phyloP scores from a whole-genome alignment of 2,329 filamentous ascomycete species.

The Venturia carpophila region DNA sequence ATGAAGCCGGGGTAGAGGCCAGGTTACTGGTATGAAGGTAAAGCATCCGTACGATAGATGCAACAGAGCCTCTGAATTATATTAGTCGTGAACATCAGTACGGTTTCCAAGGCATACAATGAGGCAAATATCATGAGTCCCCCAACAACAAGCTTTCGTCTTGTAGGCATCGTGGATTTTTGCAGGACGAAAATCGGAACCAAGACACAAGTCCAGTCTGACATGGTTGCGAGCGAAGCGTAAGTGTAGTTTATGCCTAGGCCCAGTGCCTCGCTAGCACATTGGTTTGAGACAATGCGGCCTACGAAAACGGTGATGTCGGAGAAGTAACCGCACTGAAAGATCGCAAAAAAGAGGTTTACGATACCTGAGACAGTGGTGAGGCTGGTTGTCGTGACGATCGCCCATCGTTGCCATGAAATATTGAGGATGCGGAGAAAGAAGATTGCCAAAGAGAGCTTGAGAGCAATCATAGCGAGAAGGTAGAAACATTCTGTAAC shows the following conservation, averaged over 20 bases:
- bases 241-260: constrained; percentile 19
- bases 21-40: neutral
- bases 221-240: constrained; percentile 30
- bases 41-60: constrained; percentile 17
- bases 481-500: constrained; percentile 34
- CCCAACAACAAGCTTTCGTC: constrained; percentile 35
- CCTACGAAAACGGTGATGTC: neutral
- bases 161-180: constrained; percentile 34
- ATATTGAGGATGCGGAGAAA: constrained; percentile 37
- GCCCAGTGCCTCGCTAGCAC: constrained; percentile 8
- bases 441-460: constrained; percentile 39
- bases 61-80: constrained; percentile 11
- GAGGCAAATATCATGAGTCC: constrained; percentile 35
- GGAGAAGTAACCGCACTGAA: constrained; percentile 27
- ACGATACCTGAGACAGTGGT: constrained; percentile 29
- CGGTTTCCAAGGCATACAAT: constrained; percentile 21
- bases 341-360: constrained; percentile 26
- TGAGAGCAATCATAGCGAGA: constrained; percentile 34
- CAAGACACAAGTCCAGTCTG: constrained; percentile 31
- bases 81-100: neutral
- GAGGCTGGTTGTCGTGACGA: constrained; percentile 25
- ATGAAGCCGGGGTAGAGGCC: no score
- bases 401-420: constrained; percentile 30
- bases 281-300: constrained; percentile 10
- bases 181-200: constrained; percentile 36